Evolutionary conservation across 164 flowering plant genomes (phyloP).

Genomic region (Berberis thunbergii): DNA sequence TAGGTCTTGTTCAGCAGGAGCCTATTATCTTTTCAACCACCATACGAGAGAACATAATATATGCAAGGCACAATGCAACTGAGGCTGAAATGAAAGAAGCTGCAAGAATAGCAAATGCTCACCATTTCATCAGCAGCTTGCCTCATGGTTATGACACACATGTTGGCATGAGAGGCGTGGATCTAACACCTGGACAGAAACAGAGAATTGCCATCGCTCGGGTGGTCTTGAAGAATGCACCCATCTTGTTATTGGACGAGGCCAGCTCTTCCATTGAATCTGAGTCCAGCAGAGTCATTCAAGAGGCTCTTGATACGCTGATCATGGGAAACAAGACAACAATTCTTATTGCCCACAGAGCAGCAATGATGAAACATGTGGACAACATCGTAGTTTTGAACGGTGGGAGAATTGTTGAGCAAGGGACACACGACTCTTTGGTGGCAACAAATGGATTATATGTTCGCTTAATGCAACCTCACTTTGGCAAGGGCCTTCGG

Average conservation of each 20-base stretch:
- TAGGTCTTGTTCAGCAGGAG: constrained; percentile 94
- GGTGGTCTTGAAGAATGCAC: constrained; percentile 90
- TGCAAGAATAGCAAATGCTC: constrained; percentile 96
- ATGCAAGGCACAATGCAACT: constrained; percentile 94
- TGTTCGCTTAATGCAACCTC: constrained; percentile 93
- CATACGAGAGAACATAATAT: constrained; percentile 83
- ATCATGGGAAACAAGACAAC: constrained; percentile 98
- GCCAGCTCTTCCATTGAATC: constrained; percentile 96
- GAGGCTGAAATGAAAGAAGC: constrained; percentile 98
- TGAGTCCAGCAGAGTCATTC: constrained; percentile 95
- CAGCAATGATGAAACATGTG: constrained; percentile 97
- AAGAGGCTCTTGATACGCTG: constrained; percentile 94
- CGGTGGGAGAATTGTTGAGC: constrained; percentile 89
- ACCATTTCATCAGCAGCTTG: constrained; percentile 94
- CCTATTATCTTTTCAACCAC: constrained; percentile 94
- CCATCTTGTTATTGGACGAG: constrained; percentile 83
- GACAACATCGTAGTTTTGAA: constrained; percentile 95
- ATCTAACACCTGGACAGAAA: constrained; percentile 93
- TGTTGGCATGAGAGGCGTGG: constrained; percentile 95
- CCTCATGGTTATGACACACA: constrained; percentile 97
- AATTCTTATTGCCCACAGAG: constrained; percentile 85
- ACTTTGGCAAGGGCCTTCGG: constrained; percentile 76
- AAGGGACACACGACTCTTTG: constrained; percentile 83
- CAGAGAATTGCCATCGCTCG: constrained; percentile 98
- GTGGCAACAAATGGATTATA: constrained; percentile 78